phyloP scores from a whole-genome alignment of 73 alveolate species.

The Paramecium tetraurelia region DNA sequence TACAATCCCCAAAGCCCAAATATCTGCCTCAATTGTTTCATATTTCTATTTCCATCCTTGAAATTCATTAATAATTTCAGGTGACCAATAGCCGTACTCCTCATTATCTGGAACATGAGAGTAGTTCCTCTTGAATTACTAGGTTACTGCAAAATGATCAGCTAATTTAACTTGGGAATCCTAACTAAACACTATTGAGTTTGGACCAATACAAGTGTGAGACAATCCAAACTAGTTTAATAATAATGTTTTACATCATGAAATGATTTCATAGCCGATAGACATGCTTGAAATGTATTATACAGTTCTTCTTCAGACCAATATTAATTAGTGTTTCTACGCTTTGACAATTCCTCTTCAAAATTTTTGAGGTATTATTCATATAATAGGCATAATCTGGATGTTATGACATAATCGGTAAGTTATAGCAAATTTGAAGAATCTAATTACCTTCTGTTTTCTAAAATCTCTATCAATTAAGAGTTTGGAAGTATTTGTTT shows the following conservation, averaged over 20 bases:
- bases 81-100: constrained; percentile 51
- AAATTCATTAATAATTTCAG: constrained; percentile 32
- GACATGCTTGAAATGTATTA: constrained; percentile 43
- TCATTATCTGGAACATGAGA: background rate
- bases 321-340: constrained; percentile 35
- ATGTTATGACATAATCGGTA: background rate
- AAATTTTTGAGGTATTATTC: background rate
- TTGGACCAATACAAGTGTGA: background rate
- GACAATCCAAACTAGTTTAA: background rate
- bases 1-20: constrained; percentile 26
- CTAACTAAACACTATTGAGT: constrained; percentile 13
- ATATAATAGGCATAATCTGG: constrained; percentile 12
- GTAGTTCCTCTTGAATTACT: background rate
- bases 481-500: constrained; percentile 27
- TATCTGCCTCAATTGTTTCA: constrained; percentile 41
- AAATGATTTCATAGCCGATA: background rate
- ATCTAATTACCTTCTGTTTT: background rate
- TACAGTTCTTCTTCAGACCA: constrained; percentile 51
- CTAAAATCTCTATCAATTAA: background rate
- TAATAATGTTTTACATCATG: background rate
- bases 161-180: constrained; percentile 45
- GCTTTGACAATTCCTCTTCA: constrained; percentile 24
- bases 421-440: background rate
- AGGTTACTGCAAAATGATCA: constrained; percentile 2
- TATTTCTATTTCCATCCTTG: constrained; percentile 43